Conservation (phyloP, 2,329 filamentous ascomycete genomes). For the Ophiostoma sp. region DNA sequence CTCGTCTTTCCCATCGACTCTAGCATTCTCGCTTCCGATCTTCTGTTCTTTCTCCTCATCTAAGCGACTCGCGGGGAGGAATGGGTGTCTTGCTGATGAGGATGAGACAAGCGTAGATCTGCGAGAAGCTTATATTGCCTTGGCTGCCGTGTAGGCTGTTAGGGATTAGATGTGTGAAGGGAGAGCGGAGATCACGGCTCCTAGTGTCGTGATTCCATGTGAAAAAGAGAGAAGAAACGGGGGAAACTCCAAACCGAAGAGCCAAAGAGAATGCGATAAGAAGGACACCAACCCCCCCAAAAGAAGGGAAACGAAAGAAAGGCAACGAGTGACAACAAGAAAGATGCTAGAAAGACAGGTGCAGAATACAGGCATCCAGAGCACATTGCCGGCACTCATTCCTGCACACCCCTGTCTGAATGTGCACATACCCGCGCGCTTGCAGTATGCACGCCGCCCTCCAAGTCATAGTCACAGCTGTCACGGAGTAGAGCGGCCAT, state of each 20-base stretch:
- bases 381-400: neutral
- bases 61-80: too few species aligned
- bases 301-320: neutral
- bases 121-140: too few species aligned
- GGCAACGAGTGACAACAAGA: neutral
- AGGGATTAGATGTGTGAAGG: too few species aligned
- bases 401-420: neutral
- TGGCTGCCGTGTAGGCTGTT: too few species aligned
- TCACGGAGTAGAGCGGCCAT: too few species aligned
- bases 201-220: neutral
- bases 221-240: neutral
- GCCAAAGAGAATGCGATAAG: neutral
- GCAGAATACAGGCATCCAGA: neutral
- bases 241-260: neutral
- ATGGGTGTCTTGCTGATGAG: too few species aligned
- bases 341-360: neutral
- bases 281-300: neutral
- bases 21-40: too few species aligned
- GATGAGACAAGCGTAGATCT: too few species aligned
- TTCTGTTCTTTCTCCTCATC: too few species aligned
- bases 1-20: too few species aligned
- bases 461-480: neutral
- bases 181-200: neutral
- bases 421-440: constrained; percentile 9
- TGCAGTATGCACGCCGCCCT: neutral